Base-by-base conservation (phyloP, 1,139 yeast genomes). In the Geotrichum macrosporum region DNA sequence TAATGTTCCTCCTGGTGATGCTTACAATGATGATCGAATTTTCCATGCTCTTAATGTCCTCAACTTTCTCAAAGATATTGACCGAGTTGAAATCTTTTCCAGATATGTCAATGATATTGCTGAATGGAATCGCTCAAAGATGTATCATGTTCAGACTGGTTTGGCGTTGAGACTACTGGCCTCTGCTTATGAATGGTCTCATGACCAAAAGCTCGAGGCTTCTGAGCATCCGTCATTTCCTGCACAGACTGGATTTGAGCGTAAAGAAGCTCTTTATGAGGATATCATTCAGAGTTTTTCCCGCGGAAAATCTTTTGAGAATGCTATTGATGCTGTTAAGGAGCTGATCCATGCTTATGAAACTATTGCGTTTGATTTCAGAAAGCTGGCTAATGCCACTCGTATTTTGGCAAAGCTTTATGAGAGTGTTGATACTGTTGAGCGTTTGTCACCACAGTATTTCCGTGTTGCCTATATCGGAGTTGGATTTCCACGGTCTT, bases 1-100 rank as follows among this genome's bases (percentile, higher is more conserved):
- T 55, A 76, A 77, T 55, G 86, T 87, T 49, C 95, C 96, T 18
- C 76, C 75, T 43, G 92, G 89, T 18, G 81, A 81, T 40, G 95
- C 87, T 58, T 87, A 83, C 65, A 92, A 84, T 57, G 94, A 84
- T 60, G 95, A 87, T 63, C 73, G 95, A 61, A 81, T 88, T 2
- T 83, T 84, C 76, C 85, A 84, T 61, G 79, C 80, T 52, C 72
- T 87, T 59, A 84, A 82, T 58, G 82, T 86, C 58, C 78, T 84
- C 55, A 82, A 88, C 41, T 85, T 79, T 63, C 73, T 87, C 63
- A 77, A 83, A 71, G 81, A 83, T 57, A 88, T 87, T 40, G 80
- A 82, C 60, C 80, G 81, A 57, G 94, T 94, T 0, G 94, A 84
- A 62, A 72, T 83, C 52, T 82, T 87, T 67, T 83, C 84, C 60